Evolutionary conservation across 352 stramenopile genomes (phyloP).

Genomic region (Pythium brachiatum): DNA sequence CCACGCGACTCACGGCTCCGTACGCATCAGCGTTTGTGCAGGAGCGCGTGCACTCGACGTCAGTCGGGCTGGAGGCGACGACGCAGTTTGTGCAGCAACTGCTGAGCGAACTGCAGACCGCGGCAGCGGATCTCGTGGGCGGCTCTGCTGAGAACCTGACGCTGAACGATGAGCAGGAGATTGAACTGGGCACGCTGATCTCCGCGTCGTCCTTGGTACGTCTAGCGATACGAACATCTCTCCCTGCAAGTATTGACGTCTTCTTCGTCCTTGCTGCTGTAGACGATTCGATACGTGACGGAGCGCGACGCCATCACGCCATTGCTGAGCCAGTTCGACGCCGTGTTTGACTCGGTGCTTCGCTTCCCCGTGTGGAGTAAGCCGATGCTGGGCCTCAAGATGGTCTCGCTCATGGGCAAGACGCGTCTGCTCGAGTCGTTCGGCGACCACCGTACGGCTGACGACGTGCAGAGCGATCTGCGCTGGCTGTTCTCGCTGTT

Average conservation of each 20-base stretch:
- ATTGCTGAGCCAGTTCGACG: constrained; percentile 46
- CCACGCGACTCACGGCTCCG: not conserved
- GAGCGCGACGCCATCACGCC: constrained; percentile 59
- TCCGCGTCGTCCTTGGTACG: constrained; percentile 33
- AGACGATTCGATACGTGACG: constrained; percentile 78
- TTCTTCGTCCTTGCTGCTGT: not conserved
- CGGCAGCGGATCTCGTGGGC: constrained; percentile 18
- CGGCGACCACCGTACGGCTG: constrained; percentile 30
- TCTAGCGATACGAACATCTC: not conserved
- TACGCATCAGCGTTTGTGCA: constrained; percentile 55
- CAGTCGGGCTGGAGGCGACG: constrained; percentile 52
- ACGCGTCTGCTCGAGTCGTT: constrained; percentile 73
- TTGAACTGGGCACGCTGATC: constrained; percentile 68
- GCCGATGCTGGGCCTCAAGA: constrained; percentile 46
- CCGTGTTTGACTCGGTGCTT: constrained; percentile 51
- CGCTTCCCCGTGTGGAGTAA: constrained; percentile 47
- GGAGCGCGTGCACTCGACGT: constrained; percentile 74
- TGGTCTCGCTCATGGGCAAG: constrained; percentile 64
- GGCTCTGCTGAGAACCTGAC: not conserved
- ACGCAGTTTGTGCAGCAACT: constrained; percentile 64
- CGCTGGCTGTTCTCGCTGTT: constrained; percentile 57
- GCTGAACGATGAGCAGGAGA: constrained; percentile 51
- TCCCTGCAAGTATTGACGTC: not conserved
- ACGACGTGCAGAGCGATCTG: constrained; percentile 44
- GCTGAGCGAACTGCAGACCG: constrained; percentile 59